Evolutionary conservation across 495 filamentous ascomycete species (phyloP).

Genomic region (Trichoderma asperelloides): DNA sequence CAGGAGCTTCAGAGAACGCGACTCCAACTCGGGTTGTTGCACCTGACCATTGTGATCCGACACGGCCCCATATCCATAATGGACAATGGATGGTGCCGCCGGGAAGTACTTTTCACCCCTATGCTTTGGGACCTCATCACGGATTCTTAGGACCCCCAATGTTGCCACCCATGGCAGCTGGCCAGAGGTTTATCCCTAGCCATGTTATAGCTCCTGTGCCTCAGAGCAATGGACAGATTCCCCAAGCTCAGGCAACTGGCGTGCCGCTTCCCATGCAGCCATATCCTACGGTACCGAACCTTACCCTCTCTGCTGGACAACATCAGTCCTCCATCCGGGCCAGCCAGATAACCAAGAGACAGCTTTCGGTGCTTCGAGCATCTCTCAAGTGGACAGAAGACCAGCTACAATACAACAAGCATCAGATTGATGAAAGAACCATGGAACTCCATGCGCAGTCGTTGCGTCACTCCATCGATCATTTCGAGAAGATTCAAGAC

Average conservation of each 20-base stretch:
- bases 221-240: background rate
- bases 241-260: background rate
- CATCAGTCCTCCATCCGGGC: slow-evolving; percentile 33
- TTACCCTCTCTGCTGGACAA: background rate
- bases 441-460: slow-evolving; percentile 24
- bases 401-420: slow-evolving; percentile 37
- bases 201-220: background rate
- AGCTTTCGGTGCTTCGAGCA: slow-evolving; percentile 26
- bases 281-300: background rate
- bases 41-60: slow-evolving; percentile 36
- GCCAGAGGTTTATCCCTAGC: background rate
- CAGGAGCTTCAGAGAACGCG: slow-evolving; percentile 23
- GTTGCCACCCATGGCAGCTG: slow-evolving; percentile 8
- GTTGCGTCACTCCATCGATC: slow-evolving; percentile 24
- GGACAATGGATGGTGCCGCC: slow-evolving; percentile 31
- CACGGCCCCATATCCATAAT: slow-evolving; percentile 38
- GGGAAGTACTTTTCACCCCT: slow-evolving; percentile 19
- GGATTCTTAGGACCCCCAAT: slow-evolving; percentile 5
- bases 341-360: slow-evolving; percentile 40
- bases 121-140: background rate
- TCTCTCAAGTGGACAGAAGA: slow-evolving; percentile 31
- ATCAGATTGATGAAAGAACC: slow-evolving; percentile 41
- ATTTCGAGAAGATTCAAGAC: slow-evolving; percentile 30
- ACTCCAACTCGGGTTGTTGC: slow-evolving; percentile 32
- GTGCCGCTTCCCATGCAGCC: background rate